Base-by-base conservation (phyloP, 2,329 filamentous ascomycete genomes). In the Penicillium sp. region DNA sequence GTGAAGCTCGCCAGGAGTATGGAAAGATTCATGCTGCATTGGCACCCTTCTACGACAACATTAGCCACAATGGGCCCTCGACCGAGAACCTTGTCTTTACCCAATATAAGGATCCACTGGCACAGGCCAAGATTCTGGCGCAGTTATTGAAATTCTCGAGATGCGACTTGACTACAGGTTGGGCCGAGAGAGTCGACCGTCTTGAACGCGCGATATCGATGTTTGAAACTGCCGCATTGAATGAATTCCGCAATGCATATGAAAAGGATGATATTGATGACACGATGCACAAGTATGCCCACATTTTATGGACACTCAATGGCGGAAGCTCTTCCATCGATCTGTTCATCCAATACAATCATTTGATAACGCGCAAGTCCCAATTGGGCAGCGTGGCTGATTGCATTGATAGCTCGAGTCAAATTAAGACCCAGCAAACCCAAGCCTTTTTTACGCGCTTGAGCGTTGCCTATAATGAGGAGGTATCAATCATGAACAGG, bases 201-300 rank as follows among this genome's bases (percentile, higher is more conserved):
- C 76, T 99, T 18, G 78, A 83, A 34, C 82, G 80, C 23, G 91
- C 95, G 81, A 83, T 87, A 59, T 81, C 81, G 34, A 86, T 94
- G 53, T 99, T 99, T 65, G 93, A 97, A 73, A 91, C 87, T 51
- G 91, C 92, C 3, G 92, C 95, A 3, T 75, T 96, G 47, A 83
- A 88, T 45, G 94, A 99, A 70, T 99, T 99, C 62, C 89, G 95
- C 71, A 88, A 94, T 66, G 94, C 90, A 4, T 95, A 95, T 61
- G 90, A 94, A 69, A 86, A 85, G 41, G 89, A 88, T 75, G 93
- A 99, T 69, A 85, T 95, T 49, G 88, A 95, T 59, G 91, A 90
- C 2, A 81, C 86, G 49, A 96, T 97, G 93, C 85, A 82, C 61
- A 84, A 88, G 65, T 97, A 96, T 71, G 92, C 92, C 2, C 85